These are phyloP conservation scores for Immersiporthe knoxdaviesiana DNA, from an alignment of 2,329 filamentous ascomycete genomes.

Conservation along the genomic window DNA sequence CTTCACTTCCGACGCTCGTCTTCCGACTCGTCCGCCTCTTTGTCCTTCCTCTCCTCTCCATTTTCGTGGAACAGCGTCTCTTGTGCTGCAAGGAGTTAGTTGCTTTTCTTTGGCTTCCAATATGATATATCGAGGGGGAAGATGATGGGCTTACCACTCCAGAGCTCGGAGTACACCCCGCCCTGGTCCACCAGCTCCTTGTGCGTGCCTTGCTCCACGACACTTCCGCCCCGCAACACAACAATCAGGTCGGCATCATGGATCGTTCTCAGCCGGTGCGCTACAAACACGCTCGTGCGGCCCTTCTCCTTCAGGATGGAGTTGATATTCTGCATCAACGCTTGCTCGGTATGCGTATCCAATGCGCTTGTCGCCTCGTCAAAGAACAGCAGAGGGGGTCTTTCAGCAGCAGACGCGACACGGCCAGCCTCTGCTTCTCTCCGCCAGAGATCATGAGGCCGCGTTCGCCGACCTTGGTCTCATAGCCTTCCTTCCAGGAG, in stretches of 20 bases:
- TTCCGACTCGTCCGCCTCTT: slow-evolving; percentile 49
- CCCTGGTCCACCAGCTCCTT: slow-evolving; percentile 76
- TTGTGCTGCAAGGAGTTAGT: slow-evolving; percentile 52
- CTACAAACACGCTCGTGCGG: slow-evolving; percentile 92
- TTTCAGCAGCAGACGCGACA: slow-evolving; percentile 83
- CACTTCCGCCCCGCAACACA: slow-evolving; percentile 79
- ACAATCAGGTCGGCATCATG: slow-evolving; percentile 93
- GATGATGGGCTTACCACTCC: slow-evolving; percentile 77
- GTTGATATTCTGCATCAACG: slow-evolving; percentile 89
- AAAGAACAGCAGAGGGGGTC: slow-evolving; percentile 92
- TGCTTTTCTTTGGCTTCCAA: not conserved
- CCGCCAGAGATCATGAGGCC: slow-evolving; percentile 97
- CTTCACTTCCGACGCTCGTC: slow-evolving; percentile 48
- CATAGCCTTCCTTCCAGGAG: slow-evolving; percentile 83
- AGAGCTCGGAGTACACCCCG: slow-evolving; percentile 85
- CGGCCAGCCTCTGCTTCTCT: slow-evolving; percentile 88
- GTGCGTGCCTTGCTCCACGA: slow-evolving; percentile 91
- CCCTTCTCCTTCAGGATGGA: slow-evolving; percentile 85
- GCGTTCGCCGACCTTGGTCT: slow-evolving; percentile 89
- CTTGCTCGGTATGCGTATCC: slow-evolving; percentile 92
- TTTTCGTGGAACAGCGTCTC: slow-evolving; percentile 60
- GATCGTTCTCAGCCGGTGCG: slow-evolving; percentile 89
- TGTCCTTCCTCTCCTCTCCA: slow-evolving; percentile 47
- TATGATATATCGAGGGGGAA: not conserved
- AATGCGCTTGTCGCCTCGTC: slow-evolving; percentile 92